Evolutionary conservation across 148 eudicot genomes (phyloP), one percentile per base, ranked within the genome.

Genomic region (Silene latifolia): DNA sequence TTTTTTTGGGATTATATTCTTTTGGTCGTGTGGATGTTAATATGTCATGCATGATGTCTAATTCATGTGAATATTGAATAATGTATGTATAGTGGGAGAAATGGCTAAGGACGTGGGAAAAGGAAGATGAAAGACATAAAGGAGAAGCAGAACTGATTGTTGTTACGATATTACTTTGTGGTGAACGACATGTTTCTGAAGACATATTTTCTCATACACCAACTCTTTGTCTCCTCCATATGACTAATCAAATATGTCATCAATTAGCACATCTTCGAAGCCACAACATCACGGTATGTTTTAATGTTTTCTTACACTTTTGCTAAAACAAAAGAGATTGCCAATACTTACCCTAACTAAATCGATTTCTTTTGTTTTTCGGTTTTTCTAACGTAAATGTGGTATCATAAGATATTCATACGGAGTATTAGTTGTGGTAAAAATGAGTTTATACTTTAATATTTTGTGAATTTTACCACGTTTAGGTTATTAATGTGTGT

Each of bases 21-120:
- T 18, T 56, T 56, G 60, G 71, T 67, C 17, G 35, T 32, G 35
- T 32, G 35, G 35, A 32, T 32, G 35, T 32, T 2, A 32, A 32
- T 32, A 4, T 32, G 35, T 32, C 35, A 69, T 46, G 27, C 18
- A 67, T 69, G 57, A 69, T 69, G 27, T 21, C 23, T 13, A 46
- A 9, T 27, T 20, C 23, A 47, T 69, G 72, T 69, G 23, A 7
- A 51, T 18, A 7, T 21, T 48, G 42, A 48, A 48, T 48, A 48
- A 23, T 48, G 17, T n/a, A 32, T 39, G 44, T 39, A 7, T 47
- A 93, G 98, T 91, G 97, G 94, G 84, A 71, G n/a, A 83, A 73
- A 71, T 91, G 95, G 97, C 76, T 91, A 67, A 72, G 77, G 75
- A 82, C 64, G 69, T 89, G 91, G 97, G 85, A 82, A 86, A 84